Percentiles rank a stretch among this genome's conserved stretches.
Conservation (phyloP, 129 eudicot species). For the Chrysanthemum makinoi region DNA sequence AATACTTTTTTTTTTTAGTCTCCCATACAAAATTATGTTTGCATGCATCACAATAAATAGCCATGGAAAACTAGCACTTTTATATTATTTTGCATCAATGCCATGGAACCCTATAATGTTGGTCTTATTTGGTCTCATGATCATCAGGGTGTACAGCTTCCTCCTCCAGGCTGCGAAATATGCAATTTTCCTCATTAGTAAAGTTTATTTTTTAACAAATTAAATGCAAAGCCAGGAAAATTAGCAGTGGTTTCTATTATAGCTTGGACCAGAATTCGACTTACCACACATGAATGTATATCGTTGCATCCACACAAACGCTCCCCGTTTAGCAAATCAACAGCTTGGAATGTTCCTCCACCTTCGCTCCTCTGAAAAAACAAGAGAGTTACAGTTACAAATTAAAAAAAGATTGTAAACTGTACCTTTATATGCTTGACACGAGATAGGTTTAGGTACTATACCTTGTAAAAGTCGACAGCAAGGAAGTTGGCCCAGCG, state of each 20-base stretch:
- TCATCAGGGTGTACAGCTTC: slow-evolving; percentile 34
- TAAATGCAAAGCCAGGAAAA: neutral
- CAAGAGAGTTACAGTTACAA: neutral
- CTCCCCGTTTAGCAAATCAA: slow-evolving; percentile 64
- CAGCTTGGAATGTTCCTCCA: slow-evolving; percentile 73
- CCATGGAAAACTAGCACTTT: slow-evolving; percentile 7
- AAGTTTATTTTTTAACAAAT: neutral
- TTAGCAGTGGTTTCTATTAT: neutral
- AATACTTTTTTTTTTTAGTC: neutral
- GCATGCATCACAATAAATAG: slow-evolving; percentile 19
- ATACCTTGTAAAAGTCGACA: slow-evolving; percentile 82
- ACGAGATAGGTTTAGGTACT: neutral
- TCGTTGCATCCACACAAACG: slow-evolving; percentile 62
- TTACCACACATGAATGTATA: slow-evolving; percentile 63
- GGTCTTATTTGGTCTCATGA: slow-evolving; percentile 14
- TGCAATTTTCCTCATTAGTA: neutral
- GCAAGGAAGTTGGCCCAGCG: slow-evolving; percentile 92
- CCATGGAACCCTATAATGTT: neutral
- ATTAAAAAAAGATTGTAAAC: neutral
- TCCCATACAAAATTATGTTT: slow-evolving; percentile 4
- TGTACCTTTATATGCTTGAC: neutral
- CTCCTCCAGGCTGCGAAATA: slow-evolving; percentile 42
- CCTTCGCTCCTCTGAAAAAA: slow-evolving; percentile 75
- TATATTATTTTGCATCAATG: neutral
- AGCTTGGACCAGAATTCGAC: slow-evolving; percentile 11